phyloP scores from a whole-genome alignment of 2,329 filamentous ascomycete genomes.

The Fusarium staphyleae region DNA sequence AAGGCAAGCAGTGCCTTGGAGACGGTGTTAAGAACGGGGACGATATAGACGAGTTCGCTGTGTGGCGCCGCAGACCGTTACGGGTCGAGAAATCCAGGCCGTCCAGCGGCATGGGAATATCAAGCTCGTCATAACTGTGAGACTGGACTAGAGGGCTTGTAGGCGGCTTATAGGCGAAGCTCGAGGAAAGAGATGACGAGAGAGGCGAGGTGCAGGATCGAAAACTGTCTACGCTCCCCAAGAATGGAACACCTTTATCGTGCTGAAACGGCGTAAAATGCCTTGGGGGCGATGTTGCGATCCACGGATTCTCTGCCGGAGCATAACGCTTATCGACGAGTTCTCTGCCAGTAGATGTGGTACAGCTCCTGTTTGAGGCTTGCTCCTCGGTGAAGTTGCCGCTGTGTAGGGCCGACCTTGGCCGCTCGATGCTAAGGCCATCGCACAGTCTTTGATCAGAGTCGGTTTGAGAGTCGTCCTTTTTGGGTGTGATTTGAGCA shows the following conservation, averaged over 20 bases:
- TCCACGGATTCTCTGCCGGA: conserved; percentile 51
- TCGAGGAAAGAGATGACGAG: conserved; percentile 77
- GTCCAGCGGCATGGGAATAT: conserved; percentile 64
- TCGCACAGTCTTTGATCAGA: conserved; percentile 56
- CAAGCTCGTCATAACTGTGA: conserved; percentile 77
- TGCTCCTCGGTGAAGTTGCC: conserved; percentile 66
- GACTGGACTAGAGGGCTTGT: conserved; percentile 93
- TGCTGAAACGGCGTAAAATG: conserved; percentile 57
- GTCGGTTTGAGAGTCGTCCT: conserved; percentile 24
- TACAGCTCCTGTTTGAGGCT: conserved; percentile 21
- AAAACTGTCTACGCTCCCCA: conserved; percentile 48
- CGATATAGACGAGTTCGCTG: conserved; percentile 69
- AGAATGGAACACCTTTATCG: conserved; percentile 45
- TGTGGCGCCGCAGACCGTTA: conserved; percentile 67
- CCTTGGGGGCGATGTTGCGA: conserved; percentile 63
- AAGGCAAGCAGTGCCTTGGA: conserved; percentile 40
- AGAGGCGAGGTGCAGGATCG: conserved; percentile 64
- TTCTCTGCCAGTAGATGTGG: background rate
- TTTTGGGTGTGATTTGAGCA: conserved; percentile 54
- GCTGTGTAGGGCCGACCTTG: conserved; percentile 76
- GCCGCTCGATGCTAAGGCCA: conserved; percentile 76
- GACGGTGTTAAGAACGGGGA: conserved; percentile 53
- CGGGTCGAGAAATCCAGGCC: conserved; percentile 56
- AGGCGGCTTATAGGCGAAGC: conserved; percentile 84
- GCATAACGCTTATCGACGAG: conserved; percentile 31